Percentiles rank a stretch among this genome's conserved stretches.
phyloP scores from a whole-genome alignment of 2,329 filamentous ascomycete species.

The Aspergillus sp. region DNA sequence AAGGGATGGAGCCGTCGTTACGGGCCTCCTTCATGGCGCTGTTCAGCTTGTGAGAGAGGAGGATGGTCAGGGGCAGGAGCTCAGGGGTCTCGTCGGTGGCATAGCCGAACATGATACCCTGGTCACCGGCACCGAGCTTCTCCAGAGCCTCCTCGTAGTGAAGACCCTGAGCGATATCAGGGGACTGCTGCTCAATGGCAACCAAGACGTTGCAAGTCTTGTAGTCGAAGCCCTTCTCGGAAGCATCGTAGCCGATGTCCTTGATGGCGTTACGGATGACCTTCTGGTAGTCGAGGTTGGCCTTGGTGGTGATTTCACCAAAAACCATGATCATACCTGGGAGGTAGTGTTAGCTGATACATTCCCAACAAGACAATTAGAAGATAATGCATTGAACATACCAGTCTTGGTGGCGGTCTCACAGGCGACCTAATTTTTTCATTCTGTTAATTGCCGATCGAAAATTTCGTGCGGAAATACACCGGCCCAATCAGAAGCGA shows the following conservation, averaged over 20 bases:
- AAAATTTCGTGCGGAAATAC: constrained; percentile 9
- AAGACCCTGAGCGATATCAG: constrained; percentile 98
- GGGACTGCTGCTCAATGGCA: constrained; percentile 98
- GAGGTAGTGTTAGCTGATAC: constrained; percentile 7
- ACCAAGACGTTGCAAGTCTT: constrained; percentile 99
- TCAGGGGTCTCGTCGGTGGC: constrained; percentile 98
- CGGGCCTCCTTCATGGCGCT: constrained; percentile 88
- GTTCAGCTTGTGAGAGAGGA: constrained; percentile 96
- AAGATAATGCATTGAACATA: constrained; percentile 36
- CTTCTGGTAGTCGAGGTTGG: constrained; percentile 95
- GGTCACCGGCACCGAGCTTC: constrained; percentile 97
- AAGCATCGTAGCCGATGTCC: constrained; percentile 98
- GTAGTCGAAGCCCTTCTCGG: constrained; percentile 98
- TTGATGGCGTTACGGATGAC: constrained; percentile 92
- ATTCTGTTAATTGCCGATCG: constrained; percentile 11
- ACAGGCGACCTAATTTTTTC: constrained; percentile 70
- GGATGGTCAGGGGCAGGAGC: constrained; percentile 88
- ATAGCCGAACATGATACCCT: constrained; percentile 99
- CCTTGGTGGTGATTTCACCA: constrained; percentile 97
- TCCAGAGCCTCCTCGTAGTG: constrained; percentile 97
- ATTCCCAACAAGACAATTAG: neutral
- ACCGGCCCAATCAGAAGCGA: constrained; percentile 8
- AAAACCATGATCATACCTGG: constrained; percentile 91
- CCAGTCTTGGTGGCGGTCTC: constrained; percentile 99
- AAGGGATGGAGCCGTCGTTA: constrained; percentile 81